Evolutionary conservation across 345 rosid genomes (phyloP).

Genomic region (Eucalyptus shirleyi): DNA sequence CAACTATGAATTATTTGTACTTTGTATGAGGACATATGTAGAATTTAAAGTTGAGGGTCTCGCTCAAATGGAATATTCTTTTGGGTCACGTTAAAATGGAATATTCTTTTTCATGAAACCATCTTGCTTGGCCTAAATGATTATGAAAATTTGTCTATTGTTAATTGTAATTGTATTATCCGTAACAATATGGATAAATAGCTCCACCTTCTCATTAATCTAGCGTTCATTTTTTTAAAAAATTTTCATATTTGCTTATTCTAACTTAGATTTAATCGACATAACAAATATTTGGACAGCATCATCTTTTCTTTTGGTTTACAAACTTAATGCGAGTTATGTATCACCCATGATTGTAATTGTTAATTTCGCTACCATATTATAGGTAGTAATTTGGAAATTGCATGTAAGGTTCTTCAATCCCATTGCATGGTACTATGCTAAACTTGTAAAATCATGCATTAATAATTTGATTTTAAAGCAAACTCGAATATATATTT

Average conservation of each 20-base stretch:
- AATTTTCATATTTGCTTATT: background rate
- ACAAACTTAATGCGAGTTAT: background rate
- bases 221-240: background rate
- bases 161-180: background rate
- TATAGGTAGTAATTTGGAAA: background rate
- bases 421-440: rapidly evolving
- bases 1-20: background rate
- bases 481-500: background rate
- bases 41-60: background rate
- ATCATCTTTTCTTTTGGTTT: background rate
- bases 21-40: background rate
- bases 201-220: background rate
- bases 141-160: background rate
- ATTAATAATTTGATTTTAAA: background rate
- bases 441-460: background rate
- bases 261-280: background rate
- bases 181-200: background rate
- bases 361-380: background rate
- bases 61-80: background rate
- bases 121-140: background rate
- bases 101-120: background rate
- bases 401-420: background rate
- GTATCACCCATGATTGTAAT: background rate
- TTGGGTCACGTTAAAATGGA: background rate
- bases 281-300: rapidly evolving